Conservation (phyloP, 306 rosid species). For the Clitoria ternatea region DNA sequence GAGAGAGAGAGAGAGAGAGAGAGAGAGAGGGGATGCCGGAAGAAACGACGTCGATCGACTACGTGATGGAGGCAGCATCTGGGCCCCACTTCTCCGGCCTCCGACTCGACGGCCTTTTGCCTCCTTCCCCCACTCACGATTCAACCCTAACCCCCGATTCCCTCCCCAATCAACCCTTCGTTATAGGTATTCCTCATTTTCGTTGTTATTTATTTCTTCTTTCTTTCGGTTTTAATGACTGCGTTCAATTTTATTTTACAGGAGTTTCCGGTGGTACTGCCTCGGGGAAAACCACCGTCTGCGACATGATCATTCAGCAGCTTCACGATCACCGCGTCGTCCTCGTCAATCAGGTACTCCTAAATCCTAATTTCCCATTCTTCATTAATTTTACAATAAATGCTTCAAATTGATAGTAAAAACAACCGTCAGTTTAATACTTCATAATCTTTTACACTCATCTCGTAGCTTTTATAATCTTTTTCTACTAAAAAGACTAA, state of each 20-base stretch:
- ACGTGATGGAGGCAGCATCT: slow-evolving; percentile 88
- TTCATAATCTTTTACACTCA: too few relatives aligned
- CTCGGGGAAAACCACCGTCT: slow-evolving; percentile 95
- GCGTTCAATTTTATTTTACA: slow-evolving; percentile 5
- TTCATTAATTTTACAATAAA: too few relatives aligned
- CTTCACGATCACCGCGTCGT: slow-evolving; percentile 98
- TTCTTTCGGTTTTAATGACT: background rate
- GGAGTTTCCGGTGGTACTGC: slow-evolving; percentile 99
- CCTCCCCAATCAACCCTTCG: slow-evolving; percentile 64
- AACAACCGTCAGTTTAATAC: too few relatives aligned
- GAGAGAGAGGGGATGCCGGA: slow-evolving; percentile 49
- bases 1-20: too few relatives aligned
- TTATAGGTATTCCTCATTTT: slow-evolving; percentile 68
- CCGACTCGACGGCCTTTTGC: slow-evolving; percentile 58
- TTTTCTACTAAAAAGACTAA: too few relatives aligned
- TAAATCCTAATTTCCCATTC: too few relatives aligned
- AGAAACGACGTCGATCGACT: slow-evolving; percentile 67
- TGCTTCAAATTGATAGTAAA: too few relatives aligned
- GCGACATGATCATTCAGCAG: slow-evolving; percentile 98
- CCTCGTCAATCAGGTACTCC: slow-evolving; percentile 79
- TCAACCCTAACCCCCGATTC: slow-evolving; percentile 43
- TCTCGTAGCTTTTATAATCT: too few relatives aligned
- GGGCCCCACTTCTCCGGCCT: slow-evolving; percentile 96
- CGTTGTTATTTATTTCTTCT: background rate
- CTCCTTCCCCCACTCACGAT: slow-evolving; percentile 36